Evolutionary conservation across 441 rosid genomes (phyloP).

Genomic region (Eutrema salsugineum): DNA sequence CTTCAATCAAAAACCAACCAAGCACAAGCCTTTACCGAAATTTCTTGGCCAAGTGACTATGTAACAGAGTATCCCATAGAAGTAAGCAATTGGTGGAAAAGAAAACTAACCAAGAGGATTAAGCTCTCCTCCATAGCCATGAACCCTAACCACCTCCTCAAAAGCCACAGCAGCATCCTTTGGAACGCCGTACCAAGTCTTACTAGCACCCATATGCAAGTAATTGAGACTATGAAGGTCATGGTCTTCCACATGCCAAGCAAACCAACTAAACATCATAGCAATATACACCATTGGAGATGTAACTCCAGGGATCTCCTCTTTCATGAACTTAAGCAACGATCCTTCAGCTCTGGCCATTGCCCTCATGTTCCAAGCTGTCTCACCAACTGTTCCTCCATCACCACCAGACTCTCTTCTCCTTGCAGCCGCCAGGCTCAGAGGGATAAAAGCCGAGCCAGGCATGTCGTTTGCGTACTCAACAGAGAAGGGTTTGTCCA

Average conservation of each 20-base stretch:
- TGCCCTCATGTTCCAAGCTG: constrained; percentile 95
- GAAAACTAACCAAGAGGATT: constrained; percentile 87
- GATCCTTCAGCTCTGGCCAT: constrained; percentile 94
- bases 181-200: constrained; percentile 99
- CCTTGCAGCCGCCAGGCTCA: constrained; percentile 35
- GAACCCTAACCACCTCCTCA: constrained; percentile 96
- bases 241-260: constrained; percentile 99
- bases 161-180: constrained; percentile 88
- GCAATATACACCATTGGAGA: constrained; percentile 97
- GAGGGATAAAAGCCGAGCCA: constrained; percentile 81
- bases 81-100: constrained; percentile 17
- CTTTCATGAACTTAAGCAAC: constrained; percentile 93
- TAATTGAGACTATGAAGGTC: constrained; percentile 97
- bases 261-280: constrained; percentile 99
- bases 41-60: constrained; percentile 7
- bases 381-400: constrained; percentile 74
- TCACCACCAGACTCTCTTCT: constrained; percentile 50
- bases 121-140: constrained; percentile 91
- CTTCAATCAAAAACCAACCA: neutral
- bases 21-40: neutral
- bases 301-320: constrained; percentile 96
- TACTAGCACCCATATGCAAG: constrained; percentile 92
- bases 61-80: constrained; percentile 37
- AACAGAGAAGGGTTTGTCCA: constrained; percentile 89
- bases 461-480: constrained; percentile 99